Evolutionary conservation across 148 eudicot genomes (phyloP).

Genomic region (Limonium bicolor): DNA sequence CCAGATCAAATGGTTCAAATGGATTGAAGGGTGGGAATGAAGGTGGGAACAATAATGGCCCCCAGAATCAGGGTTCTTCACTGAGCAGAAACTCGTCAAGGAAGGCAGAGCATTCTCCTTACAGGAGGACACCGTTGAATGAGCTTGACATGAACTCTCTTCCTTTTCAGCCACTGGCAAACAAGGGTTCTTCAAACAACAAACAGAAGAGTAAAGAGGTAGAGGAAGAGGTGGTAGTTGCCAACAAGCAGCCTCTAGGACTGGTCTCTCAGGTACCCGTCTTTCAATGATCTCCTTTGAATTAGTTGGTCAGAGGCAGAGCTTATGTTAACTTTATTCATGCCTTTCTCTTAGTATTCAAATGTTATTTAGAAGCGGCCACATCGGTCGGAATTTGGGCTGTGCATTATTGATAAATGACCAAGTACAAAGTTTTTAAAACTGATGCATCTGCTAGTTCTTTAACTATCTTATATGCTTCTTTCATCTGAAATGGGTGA

Average conservation of each 20-base stretch:
- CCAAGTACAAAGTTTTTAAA: too few relatives aligned
- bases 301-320: too few relatives aligned
- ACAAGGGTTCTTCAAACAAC: slow-evolving; percentile 12
- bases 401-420: too few relatives aligned
- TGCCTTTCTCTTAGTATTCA: too few relatives aligned
- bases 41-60: slow-evolving; percentile 1
- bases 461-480: too few relatives aligned
- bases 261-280: slow-evolving; percentile 26
- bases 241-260: slow-evolving; percentile 18
- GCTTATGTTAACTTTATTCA: too few relatives aligned
- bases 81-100: slow-evolving; percentile 75
- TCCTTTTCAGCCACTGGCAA: slow-evolving; percentile 26
- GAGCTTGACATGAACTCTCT: slow-evolving; percentile 62
- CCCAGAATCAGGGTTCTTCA: slow-evolving; percentile 25
- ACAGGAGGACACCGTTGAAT: slow-evolving; percentile 60
- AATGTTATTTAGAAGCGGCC: too few relatives aligned
- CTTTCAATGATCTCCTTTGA: too few relatives aligned
- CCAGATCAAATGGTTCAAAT: slow-evolving; percentile 10
- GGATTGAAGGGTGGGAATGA: slow-evolving; percentile 6
- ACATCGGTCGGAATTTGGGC: too few relatives aligned
- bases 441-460: too few relatives aligned
- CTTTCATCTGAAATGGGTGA: too few relatives aligned
- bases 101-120: slow-evolving; percentile 76
- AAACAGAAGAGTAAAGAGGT: slow-evolving; percentile 14
- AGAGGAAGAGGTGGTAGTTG: slow-evolving; percentile 17